Evolutionary conservation across 306 rosid species (phyloP).

Genomic region (Astragalus glycyphyllos): DNA sequence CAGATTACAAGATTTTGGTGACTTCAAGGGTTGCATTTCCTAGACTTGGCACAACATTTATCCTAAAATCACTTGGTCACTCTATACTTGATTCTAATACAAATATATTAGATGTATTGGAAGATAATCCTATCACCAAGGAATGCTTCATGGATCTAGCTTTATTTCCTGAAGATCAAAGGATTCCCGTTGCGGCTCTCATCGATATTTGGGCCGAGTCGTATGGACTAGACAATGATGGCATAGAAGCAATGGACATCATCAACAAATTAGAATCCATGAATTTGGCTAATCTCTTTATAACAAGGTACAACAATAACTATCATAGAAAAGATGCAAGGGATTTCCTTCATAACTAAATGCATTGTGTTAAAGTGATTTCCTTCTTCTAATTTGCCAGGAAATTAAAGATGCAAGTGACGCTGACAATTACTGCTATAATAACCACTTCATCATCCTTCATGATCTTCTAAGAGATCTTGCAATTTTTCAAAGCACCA

Average conservation of each 20-base stretch:
- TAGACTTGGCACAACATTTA: constrained; percentile 27
- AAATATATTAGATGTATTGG: constrained; percentile 55
- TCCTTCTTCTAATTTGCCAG: constrained; percentile 48
- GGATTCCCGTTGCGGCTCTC: constrained; percentile 55
- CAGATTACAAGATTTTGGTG: constrained; percentile 63
- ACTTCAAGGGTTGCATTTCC: constrained; percentile 61
- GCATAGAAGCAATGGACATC: constrained; percentile 45
- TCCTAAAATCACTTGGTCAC: constrained; percentile 51
- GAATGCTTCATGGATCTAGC: constrained; percentile 81
- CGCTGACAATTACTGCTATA: constrained; percentile 47
- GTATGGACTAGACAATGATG: constrained; percentile 49
- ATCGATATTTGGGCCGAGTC: constrained; percentile 64
- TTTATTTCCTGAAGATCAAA: constrained; percentile 69
- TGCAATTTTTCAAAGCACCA: constrained; percentile 49
- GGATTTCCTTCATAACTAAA: no score
- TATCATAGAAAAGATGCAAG: no score
- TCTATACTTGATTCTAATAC: constrained; percentile 51
- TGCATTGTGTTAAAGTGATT: not conserved
- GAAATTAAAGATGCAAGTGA: constrained; percentile 50
- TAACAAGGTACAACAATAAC: constrained; percentile 74
- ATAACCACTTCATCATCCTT: constrained; percentile 53
- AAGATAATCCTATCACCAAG: constrained; percentile 43
- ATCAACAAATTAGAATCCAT: constrained; percentile 43
- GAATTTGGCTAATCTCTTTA: constrained; percentile 52
- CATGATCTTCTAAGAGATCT: constrained; percentile 72